A percentile compares a stretch with the other conserved stretches of the same genome.
These are phyloP conservation scores for Thraustochytrium sp. DNA, from an alignment of 352 stramenopile genomes.

Conservation along the genomic window DNA sequence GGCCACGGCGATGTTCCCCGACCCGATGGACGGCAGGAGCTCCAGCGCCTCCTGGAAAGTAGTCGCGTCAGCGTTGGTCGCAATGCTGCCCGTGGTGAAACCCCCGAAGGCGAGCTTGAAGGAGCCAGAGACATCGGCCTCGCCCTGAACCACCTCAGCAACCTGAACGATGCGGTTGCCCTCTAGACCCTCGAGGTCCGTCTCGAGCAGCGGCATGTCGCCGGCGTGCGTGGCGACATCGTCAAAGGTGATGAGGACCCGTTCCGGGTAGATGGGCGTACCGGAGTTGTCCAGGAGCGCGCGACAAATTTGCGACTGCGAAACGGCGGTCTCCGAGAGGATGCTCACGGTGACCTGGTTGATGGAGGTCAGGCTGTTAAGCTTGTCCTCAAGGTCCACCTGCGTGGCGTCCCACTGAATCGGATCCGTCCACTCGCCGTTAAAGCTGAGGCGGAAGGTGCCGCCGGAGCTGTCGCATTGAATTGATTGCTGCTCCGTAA, in stretches of 20 bases:
- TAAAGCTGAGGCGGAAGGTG: constrained; percentile 72
- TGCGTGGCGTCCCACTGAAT: constrained; percentile 72
- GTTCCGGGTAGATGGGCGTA: constrained; percentile 55
- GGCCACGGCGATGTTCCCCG: constrained; percentile 63
- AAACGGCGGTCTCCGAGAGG: no score
- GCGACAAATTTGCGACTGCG: constrained; percentile 62
- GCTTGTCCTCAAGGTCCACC: constrained; percentile 66
- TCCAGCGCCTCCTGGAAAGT: constrained; percentile 68
- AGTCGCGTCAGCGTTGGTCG: constrained; percentile 55
- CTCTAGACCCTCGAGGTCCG: constrained; percentile 73
- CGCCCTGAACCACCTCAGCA: constrained; percentile 62
- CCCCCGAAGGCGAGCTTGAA: constrained; percentile 83
- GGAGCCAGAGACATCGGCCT: constrained; percentile 75
- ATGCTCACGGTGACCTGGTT: constrained; percentile 73
- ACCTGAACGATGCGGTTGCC: constrained; percentile 80
- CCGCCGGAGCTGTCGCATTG: constrained; percentile 81
- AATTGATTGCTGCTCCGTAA: constrained; percentile 77
- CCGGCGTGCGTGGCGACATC: constrained; percentile 67
- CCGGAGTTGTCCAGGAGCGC: constrained; percentile 57
- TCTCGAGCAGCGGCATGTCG: constrained; percentile 75
- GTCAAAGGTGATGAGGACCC: constrained; percentile 79
- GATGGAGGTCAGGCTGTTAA: constrained; percentile 81
- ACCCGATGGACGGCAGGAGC: constrained; percentile 68
- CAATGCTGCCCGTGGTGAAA: constrained; percentile 63
- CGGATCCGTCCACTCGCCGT: constrained; percentile 74